Base-by-base conservation (phyloP, 371 early-diverging fungal species). In the Mucor saturninus region DNA sequence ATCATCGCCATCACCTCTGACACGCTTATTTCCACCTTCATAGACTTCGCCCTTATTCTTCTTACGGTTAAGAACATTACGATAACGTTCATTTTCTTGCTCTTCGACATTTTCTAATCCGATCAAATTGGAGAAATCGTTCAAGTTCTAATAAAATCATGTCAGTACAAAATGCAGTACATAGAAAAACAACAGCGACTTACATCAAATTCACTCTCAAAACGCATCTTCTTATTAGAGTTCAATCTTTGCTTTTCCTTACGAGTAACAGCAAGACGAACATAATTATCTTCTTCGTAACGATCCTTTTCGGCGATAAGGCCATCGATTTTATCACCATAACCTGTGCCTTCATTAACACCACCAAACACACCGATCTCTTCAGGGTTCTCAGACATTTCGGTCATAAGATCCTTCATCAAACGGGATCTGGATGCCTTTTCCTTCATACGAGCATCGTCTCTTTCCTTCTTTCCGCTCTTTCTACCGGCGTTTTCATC, bases 251-350 rank as follows among this genome's bases (percentile, higher is more conserved):
- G 80, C 76, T 89, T 84, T 59, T 95, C 94, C 73, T 91, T 90
- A 68, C 89, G 88, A 45, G 90, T 89, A 31, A 91, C 61, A 50
- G 82, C 77, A 37, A 95, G 72, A 62, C 98, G 89, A 48, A 89
- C 86, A 71, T 94, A 96, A 72, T 95, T 95, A 35, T 92, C 91
- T 75, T 96, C 96, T 79, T 98, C 98, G 66, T 91, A 95, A 29
- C 79, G 72, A 43, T 83, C 77, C 55, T 92, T 86, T 68, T 94
- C 93, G 14, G 73, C 75, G 64, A 88, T 74, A 50, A 80, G 59
- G 53, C 69, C 76, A 68, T 87, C 85, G 48, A 85, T 69, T 7
- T 79, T 75, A 46, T 85, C 85, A 61, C 80, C 79, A 40, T 64
- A 72, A 15, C 83, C 83, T 56, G 74, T 79, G 8, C 84, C 85